Conservation (phyloP, 2,329 filamentous ascomycete species). For the Botrytis aclada region DNA sequence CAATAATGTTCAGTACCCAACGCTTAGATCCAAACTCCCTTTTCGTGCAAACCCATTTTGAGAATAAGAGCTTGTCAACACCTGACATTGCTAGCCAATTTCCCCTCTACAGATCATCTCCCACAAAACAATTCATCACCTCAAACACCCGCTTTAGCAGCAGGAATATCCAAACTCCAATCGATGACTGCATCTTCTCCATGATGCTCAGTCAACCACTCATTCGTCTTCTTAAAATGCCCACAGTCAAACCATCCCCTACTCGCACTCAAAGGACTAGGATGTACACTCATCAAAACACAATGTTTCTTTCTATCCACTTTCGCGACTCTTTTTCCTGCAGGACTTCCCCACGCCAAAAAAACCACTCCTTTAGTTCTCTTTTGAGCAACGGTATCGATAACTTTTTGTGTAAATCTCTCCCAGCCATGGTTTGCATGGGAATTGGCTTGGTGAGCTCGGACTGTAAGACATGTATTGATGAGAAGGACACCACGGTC, state of each 20-base stretch:
- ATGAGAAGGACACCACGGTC: slow-evolving; percentile 88
- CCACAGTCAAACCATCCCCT: slow-evolving; percentile 80
- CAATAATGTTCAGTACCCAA: not conserved
- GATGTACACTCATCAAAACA: slow-evolving; percentile 84
- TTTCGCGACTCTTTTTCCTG: slow-evolving; percentile 72
- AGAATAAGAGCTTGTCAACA: not conserved
- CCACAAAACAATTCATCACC: not conserved
- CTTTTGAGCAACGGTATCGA: slow-evolving; percentile 78
- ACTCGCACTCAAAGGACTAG: slow-evolving; percentile 83
- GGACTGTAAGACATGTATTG: slow-evolving; percentile 93
- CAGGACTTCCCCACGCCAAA: slow-evolving; percentile 87
- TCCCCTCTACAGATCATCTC: not conserved
- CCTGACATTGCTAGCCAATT: not conserved
- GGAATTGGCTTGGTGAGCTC: slow-evolving; percentile 80
- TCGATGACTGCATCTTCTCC: slow-evolving; percentile 79
- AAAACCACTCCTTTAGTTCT: slow-evolving; percentile 84
- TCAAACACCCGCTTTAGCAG: slow-evolving; percentile 7
- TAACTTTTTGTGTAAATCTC: slow-evolving; percentile 83
- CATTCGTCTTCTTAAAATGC: slow-evolving; percentile 79
- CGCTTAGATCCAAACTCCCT: not conserved
- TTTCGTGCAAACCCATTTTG: not conserved
- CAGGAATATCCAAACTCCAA: slow-evolving; percentile 60
- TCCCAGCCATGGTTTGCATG: slow-evolving; percentile 92
- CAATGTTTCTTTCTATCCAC: slow-evolving; percentile 73
- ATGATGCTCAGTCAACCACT: slow-evolving; percentile 78